A percentile compares a stretch with the other conserved stretches of the same genome.
phyloP scores from a whole-genome alignment of 352 stramenopile species.

The Globisporangium spiculum region DNA sequence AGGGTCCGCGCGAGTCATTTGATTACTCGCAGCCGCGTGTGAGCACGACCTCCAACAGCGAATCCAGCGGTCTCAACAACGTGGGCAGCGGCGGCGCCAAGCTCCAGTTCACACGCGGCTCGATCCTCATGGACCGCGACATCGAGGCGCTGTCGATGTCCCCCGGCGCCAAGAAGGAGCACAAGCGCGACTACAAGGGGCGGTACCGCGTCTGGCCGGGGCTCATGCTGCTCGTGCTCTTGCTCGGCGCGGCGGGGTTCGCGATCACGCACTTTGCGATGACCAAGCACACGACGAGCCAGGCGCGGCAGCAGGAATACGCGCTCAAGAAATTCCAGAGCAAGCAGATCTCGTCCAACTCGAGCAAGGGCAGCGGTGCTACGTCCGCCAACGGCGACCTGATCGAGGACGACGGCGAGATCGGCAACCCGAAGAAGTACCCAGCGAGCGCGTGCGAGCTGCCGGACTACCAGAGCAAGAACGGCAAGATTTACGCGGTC shows the following conservation, averaged over 20 bases:
- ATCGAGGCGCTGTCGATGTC: slow-evolving; percentile 33
- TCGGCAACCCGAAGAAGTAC: slow-evolving; percentile 77
- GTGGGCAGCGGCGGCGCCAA: no score
- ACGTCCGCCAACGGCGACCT: slow-evolving; percentile 35
- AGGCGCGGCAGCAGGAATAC: slow-evolving; percentile 23
- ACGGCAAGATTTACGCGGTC: slow-evolving; percentile 54
- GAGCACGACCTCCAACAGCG: slow-evolving; percentile 13
- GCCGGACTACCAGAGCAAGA: slow-evolving; percentile 70
- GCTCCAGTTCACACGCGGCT: slow-evolving; percentile 39
- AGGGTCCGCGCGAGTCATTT: slow-evolving; percentile 8
- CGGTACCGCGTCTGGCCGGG: slow-evolving; percentile 53
- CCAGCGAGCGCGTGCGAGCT: slow-evolving; percentile 55
- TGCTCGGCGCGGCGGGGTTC: slow-evolving; percentile 29
- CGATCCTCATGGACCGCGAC: slow-evolving; percentile 39
- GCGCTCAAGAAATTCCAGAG: slow-evolving; percentile 24
- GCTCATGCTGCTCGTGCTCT: slow-evolving; percentile 32
- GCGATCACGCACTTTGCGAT: slow-evolving; percentile 31
- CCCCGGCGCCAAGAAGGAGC: slow-evolving; percentile 14
- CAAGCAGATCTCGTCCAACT: slow-evolving; percentile 7
- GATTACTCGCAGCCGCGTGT: slow-evolving; percentile 7
- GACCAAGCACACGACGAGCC: slow-evolving; percentile 18
- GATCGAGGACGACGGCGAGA: slow-evolving; percentile 54
- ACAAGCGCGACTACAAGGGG: slow-evolving; percentile 44
- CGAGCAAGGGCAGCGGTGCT: slow-evolving; percentile 12
- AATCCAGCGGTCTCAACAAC: not conserved